Evolutionary conservation across 495 filamentous ascomycete species (phyloP), one percentile per base, ranked within the genome.

Genomic region (Hamigera avellanea): DNA sequence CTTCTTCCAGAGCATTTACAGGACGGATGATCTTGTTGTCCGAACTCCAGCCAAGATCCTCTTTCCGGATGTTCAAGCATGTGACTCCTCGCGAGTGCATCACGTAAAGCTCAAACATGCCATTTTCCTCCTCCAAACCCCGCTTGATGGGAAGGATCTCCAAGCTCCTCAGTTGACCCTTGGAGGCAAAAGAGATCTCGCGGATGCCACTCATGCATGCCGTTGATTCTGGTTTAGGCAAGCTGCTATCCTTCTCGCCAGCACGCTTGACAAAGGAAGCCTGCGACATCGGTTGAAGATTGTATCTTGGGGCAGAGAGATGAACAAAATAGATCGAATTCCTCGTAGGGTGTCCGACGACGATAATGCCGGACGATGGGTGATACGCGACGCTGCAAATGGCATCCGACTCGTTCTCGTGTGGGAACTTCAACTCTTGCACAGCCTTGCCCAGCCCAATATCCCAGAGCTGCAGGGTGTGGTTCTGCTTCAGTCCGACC

Each of bases 391-490:
- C 80, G 48, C 88, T 96, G 64, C 93, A 96, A 39, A 95, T 86
- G 14, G 86, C 85, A 63, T 99, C 93, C 8, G 85, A 88, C 59
- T 99, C 93, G 45, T 89, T 93, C 61, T 82, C 81, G 52, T 99
- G 93, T 5, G 93, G 93, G 40, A 99, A 80, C 57, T 89, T 86
- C 49, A 96, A 74, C 64, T 99, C 93, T 57, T 96, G 87, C 33
- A 99, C 91, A 19, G 88, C 81, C 64, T 93, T 95, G 37, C 78
- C 78, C 4, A 99, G 76, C 38, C 83, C 84, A 57, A 99, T 82
- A 72, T 99, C 93, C 93, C 93, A 99, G 39, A 99, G 73, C 66
- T 99, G 93, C 41, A 99, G 78, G 33, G 87, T 91, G 63, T 99
- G 93, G 57, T 99, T 99, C 57, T 96, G 93, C 64, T 95, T 96